Base-by-base conservation (phyloP, 164 flowering plant species). In the Nymphaea thermarum region DNA sequence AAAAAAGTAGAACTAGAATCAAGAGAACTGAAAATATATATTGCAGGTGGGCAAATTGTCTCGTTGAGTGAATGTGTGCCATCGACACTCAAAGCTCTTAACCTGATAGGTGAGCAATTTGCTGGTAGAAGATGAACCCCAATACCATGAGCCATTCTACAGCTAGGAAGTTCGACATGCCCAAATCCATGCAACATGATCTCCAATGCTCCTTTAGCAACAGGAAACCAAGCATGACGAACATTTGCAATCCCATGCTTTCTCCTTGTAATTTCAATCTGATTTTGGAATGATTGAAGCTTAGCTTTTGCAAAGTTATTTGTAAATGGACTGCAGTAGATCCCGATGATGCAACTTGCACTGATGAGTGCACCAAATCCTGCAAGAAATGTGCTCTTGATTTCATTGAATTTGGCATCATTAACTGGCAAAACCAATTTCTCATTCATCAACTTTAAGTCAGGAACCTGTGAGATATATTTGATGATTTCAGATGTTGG, bases 161-260 rank as follows among this genome's bases (percentile, higher is more conserved):
- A 67, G 43, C 70, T 79, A 6, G 79, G 76, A 4, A 68, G 59
- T 47, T 72, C 83, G 77, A 71, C 73, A 68, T 75, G 66, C 18
- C 88, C 84, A 71, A 92, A 75, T 14, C 97, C 96, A 80, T 87
- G 77, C 63, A 66, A 74, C 86, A 85, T 74, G n/a, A 89, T 75
- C 45, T 75, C 72, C 43, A 84, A 66, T 2, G 78, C 60, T 6
- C 72, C 85, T 61, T 83, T 83, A 0, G 92, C 77, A 67, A 79
- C 72, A 73, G 87, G 80, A 72, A 92, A 87, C 99, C 99, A 95
- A 25, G 91, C 99, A 85, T 76, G 84, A 7, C 70, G 74, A 68
- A 95, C 83, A 83, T 88, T 92, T 43, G 99, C 86, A 77, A 82
- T 76, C 6, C 98, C 97, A 62, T 90, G 93, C 66, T 65, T 71